Evolutionary conservation across 208 protist genomes (phyloP).

Genomic region (Acanthamoeba castellanii): DNA sequence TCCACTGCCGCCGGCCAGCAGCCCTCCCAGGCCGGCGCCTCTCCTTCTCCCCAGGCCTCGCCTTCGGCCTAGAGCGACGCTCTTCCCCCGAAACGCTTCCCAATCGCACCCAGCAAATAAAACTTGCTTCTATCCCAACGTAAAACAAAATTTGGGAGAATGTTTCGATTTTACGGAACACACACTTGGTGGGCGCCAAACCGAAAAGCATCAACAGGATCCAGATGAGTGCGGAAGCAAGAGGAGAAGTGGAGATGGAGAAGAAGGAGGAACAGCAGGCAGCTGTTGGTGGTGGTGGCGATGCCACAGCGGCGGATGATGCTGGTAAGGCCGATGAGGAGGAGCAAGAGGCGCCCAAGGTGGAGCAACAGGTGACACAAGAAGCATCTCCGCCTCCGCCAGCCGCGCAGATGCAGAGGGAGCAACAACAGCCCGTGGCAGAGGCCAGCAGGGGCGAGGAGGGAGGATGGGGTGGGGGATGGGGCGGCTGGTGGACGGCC

Average conservation of each 20-base stretch:
- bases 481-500: constrained; percentile 55
- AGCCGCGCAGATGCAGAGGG: too few species aligned
- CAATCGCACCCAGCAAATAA: too few species aligned
- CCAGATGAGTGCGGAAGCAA: neutral
- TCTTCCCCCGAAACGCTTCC: too few species aligned
- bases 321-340: too few species aligned
- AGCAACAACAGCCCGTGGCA: neutral
- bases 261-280: neutral
- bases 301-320: neutral
- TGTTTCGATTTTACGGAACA: too few species aligned
- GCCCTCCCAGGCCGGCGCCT: neutral
- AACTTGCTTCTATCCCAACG: too few species aligned
- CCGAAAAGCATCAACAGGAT: neutral
- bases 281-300: too few species aligned
- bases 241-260: neutral
- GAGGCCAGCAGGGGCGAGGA: neutral
- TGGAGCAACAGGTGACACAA: too few species aligned
- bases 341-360: too few species aligned
- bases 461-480: constrained; percentile 3
- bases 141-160: too few species aligned
- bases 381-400: too few species aligned
- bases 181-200: neutral
- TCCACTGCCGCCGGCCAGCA: neutral
- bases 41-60: neutral
- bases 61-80: too few species aligned